These are phyloP conservation scores for Malassezia vespertilionis DNA, from an alignment of 1,284 basidiomycete genomes.

Conservation along the genomic window DNA sequence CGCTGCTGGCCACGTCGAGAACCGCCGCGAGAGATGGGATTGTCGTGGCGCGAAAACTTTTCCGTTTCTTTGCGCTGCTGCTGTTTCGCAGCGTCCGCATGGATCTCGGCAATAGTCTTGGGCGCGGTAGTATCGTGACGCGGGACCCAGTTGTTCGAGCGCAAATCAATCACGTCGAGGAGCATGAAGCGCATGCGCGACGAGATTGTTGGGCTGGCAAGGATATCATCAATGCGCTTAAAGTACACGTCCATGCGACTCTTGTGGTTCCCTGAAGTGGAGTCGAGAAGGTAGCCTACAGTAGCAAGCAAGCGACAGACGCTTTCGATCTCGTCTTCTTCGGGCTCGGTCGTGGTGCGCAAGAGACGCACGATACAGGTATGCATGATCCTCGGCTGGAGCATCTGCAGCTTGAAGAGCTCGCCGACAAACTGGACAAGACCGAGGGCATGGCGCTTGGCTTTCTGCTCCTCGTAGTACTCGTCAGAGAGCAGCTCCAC, in stretches of 20 bases:
- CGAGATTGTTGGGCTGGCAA: slow-evolving; percentile 63
- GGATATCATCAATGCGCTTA: slow-evolving; percentile 65
- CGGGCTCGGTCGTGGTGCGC: slow-evolving; percentile 79
- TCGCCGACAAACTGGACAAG: slow-evolving; percentile 96
- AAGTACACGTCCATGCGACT: slow-evolving; percentile 87
- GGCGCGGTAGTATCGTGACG: slow-evolving; percentile 68
- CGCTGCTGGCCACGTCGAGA: slow-evolving; percentile 77
- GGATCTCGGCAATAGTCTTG: slow-evolving; percentile 76
- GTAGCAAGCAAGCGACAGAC: slow-evolving; percentile 84
- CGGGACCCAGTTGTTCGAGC: slow-evolving; percentile 67
- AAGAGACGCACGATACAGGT: slow-evolving; percentile 90
- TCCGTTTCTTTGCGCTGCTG: slow-evolving; percentile 31
- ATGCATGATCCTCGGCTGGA: slow-evolving; percentile 89
- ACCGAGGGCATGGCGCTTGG: slow-evolving; percentile 90
- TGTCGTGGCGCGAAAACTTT: slow-evolving; percentile 54
- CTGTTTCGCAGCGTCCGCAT: slow-evolving; percentile 58
- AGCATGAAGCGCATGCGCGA: slow-evolving; percentile 92
- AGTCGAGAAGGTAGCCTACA: slow-evolving; percentile 70
- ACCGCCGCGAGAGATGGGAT: slow-evolving; percentile 65
- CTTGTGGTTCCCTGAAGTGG: slow-evolving; percentile 50
- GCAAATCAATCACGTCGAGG: slow-evolving; percentile 80
- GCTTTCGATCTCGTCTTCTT: slow-evolving; percentile 94
- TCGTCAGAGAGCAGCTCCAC: slow-evolving; percentile 68
- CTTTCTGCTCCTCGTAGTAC: slow-evolving; percentile 92
- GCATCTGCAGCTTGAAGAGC: slow-evolving; percentile 90